Evolutionary conservation across 164 flowering plant genomes (phyloP), one percentile per base, ranked within the genome.

Genomic region (Cinnamomum micranthum): DNA sequence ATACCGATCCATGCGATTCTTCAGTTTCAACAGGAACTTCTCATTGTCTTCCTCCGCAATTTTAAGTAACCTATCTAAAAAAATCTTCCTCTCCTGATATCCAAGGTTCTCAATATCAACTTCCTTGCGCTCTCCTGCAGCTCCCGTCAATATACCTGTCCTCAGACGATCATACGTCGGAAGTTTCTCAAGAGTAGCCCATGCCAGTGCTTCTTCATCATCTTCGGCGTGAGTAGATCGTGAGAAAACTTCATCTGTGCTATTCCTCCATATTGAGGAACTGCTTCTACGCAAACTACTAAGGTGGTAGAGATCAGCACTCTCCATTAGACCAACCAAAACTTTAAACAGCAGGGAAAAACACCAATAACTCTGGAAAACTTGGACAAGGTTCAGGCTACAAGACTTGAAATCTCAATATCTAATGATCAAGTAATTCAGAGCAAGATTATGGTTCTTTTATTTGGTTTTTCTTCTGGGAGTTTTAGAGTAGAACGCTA

Each of bases 171-270:
- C 83, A 64, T 80, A 87, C 4, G 97, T 92, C 0, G 95, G 94
- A 6, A 92, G 85, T 55, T 85, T 90, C 78, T 92, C 89, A 2
- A 92, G 83, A 17, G 92, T 87, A 41, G 95, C 97, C 97, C 97
- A 90, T 78, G 76, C 89, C 1, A 92, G 84, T 25, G 91, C 97
- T 70, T 91, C 97, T 74, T 92, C 95, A 58, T 92, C 94, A 35
- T 91, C 90, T 74, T 87, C 90, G 11, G 76, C 87, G 35, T 82
- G 33, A 12, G 82, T 67, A 23, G 91, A 90, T 51, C 82, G 75
- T 0, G 94, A 90, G 51, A 91, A 87, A 5, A 78, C 82, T 7
- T 86, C 89, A 25, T 33, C 28, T 0, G 80, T 69, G 9, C 47
- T 77, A 77, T 76, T 84, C 70, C 87, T 87, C 90, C 92, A 86